Percentiles rank a stretch among this genome's conserved stretches.
phyloP scores from a whole-genome alignment of 768 basidiomycete genomes.

The Trametes meyenii region DNA sequence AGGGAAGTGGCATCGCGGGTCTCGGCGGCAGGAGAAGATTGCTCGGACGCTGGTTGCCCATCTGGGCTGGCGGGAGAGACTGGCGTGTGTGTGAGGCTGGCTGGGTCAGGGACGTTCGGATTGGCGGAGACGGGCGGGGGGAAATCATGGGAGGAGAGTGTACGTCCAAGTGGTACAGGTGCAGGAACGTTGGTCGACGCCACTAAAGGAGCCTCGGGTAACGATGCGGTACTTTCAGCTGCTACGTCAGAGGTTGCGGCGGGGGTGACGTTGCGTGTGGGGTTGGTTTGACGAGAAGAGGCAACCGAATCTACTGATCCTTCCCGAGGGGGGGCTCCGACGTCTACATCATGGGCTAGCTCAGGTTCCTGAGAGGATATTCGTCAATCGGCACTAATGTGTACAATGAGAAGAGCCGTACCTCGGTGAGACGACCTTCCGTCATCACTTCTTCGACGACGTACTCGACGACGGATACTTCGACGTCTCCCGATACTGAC shows the following conservation, averaged over 20 bases:
- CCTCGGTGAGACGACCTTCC: constrained; percentile 38
- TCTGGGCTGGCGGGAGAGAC: constrained; percentile 18
- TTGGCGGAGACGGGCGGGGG: constrained; percentile 48
- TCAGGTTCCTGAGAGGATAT: constrained; percentile 5
- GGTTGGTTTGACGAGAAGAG: no score
- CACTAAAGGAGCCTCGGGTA: background rate
- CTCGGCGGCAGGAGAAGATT: background rate
- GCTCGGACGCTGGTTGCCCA: background rate
- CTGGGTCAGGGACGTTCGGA: constrained; percentile 43
- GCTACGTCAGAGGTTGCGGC: no score
- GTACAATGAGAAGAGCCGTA: constrained; percentile 21
- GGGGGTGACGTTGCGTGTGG: no score
- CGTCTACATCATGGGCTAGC: background rate
- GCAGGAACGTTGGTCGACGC: background rate
- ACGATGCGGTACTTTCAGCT: background rate
- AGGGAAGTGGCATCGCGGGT: background rate
- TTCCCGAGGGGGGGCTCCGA: background rate
- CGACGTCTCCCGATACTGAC: background rate
- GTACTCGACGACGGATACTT: constrained; percentile 20
- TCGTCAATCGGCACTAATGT: background rate
- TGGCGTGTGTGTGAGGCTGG: constrained; percentile 27
- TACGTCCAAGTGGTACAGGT: constrained; percentile 1
- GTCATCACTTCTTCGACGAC: constrained; percentile 38
- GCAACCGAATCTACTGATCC: no score
- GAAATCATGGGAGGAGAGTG: constrained; percentile 12